These are phyloP conservation scores for Myotisia sp. DNA, from an alignment of 2,329 filamentous ascomycete species.

Conservation along the genomic window DNA sequence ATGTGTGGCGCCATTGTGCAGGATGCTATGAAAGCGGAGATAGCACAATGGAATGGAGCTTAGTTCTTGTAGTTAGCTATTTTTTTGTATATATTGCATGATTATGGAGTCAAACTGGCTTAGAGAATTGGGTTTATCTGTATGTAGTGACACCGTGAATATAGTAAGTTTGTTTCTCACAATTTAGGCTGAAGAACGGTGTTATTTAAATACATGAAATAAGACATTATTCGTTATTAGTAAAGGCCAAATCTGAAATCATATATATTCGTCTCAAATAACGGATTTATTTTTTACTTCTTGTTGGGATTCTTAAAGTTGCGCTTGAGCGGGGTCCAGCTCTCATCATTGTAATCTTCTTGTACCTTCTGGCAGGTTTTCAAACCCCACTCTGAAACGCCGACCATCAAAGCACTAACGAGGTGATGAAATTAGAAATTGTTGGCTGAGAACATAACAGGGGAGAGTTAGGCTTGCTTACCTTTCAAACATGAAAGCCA, in stretches of 20 bases:
- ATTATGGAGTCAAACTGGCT: too few relatives aligned
- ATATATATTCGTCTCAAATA: too few relatives aligned
- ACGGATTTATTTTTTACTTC: slow-evolving; percentile 6
- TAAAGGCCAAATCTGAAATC: too few relatives aligned
- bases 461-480: slow-evolving; percentile 10
- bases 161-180: too few relatives aligned
- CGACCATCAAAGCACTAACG: slow-evolving; percentile 48
- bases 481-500: slow-evolving; percentile 53
- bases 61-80: too few relatives aligned
- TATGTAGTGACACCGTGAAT: too few relatives aligned
- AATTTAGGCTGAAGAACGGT: too few relatives aligned
- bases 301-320: slow-evolving; percentile 45
- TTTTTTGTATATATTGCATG: too few relatives aligned
- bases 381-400: slow-evolving; percentile 58
- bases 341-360: slow-evolving; percentile 63
- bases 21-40: slow-evolving; percentile 44
- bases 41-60: slow-evolving; percentile 20
- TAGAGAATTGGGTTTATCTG: too few relatives aligned
- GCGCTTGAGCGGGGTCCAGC: slow-evolving; percentile 56
- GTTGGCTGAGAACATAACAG: neutral
- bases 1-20: slow-evolving; percentile 49
- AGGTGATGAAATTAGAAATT: slow-evolving; percentile 1
- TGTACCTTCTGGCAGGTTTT: slow-evolving; percentile 58
- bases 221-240: too few relatives aligned
- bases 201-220: too few relatives aligned